Evolutionary conservation across 345 rosid genomes (phyloP).

Genomic region (Angophora floribunda): DNA sequence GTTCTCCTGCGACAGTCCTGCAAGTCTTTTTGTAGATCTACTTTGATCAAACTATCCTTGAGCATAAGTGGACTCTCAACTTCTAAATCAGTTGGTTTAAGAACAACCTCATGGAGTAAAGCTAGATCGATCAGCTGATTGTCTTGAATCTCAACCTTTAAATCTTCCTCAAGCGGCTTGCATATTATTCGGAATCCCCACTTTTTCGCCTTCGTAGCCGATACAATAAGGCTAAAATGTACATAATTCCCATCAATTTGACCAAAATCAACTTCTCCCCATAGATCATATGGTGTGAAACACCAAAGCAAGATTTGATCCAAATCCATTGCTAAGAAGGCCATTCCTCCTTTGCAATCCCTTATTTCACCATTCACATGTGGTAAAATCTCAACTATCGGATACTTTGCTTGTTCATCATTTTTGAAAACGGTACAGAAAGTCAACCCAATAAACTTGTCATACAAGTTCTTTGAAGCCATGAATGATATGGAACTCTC

Average conservation of each 20-base stretch:
- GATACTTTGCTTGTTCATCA: fast-evolving
- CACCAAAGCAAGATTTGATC: not conserved
- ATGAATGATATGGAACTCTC: not conserved
- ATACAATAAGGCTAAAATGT: not conserved
- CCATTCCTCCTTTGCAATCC: no score
- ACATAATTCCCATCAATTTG: not conserved
- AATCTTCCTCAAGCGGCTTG: not conserved
- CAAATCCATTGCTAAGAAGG: fast-evolving
- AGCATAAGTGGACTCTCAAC: not conserved
- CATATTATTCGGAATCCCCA: not conserved
- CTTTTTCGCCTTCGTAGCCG: not conserved
- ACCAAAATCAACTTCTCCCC: not conserved
- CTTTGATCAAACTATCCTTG: not conserved
- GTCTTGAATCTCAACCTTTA: not conserved
- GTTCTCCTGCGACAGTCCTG: fast-evolving
- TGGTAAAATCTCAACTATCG: not conserved
- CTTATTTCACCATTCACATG: not conserved
- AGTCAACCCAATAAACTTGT: not conserved
- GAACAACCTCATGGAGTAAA: not conserved
- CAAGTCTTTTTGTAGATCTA: not conserved
- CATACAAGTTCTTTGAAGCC: not conserved
- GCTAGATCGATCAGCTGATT: not conserved
- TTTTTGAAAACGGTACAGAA: fast-evolving
- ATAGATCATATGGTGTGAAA: not conserved
- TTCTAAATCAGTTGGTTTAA: not conserved